A percentile compares a stretch with the other conserved stretches of the same genome.
Conservation (phyloP, 768 basidiomycete genomes). For the Boletus edulis region DNA sequence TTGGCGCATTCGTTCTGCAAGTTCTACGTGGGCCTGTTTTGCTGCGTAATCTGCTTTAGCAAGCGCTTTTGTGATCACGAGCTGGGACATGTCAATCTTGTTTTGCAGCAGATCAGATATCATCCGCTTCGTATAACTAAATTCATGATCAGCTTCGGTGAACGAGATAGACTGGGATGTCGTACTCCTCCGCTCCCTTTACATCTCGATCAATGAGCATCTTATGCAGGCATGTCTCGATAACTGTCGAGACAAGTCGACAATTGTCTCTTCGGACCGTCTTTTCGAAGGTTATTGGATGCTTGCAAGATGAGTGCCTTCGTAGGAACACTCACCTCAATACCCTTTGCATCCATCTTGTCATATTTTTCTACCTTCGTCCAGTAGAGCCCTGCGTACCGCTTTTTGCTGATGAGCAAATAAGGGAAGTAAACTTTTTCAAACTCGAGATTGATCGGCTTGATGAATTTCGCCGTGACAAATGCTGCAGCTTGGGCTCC, state of each 20-base stretch:
- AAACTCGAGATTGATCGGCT: slow-evolving; percentile 98
- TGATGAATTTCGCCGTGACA: slow-evolving; percentile 87
- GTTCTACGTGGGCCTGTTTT: slow-evolving; percentile 95
- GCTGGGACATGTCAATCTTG: slow-evolving; percentile 97
- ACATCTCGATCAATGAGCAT: slow-evolving; percentile 97
- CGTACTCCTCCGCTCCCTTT: slow-evolving; percentile 87
- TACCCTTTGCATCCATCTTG: slow-evolving; percentile 99
- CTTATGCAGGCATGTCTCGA: slow-evolving; percentile 93
- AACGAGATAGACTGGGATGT: slow-evolving; percentile 7
- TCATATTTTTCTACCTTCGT: slow-evolving; percentile 93
- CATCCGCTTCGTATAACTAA: slow-evolving; percentile 87
- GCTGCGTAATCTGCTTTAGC: slow-evolving; percentile 90
- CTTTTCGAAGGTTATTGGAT: slow-evolving; percentile 37
- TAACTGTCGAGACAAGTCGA: slow-evolving; percentile 93
- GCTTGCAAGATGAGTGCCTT: neutral
- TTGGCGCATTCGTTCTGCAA: slow-evolving; percentile 93
- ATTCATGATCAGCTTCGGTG: slow-evolving; percentile 15
- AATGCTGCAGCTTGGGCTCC: slow-evolving; percentile 91
- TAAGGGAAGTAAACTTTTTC: slow-evolving; percentile 99
- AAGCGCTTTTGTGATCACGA: slow-evolving; percentile 97
- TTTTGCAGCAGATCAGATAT: slow-evolving; percentile 95
- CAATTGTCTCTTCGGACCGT: slow-evolving; percentile 99
- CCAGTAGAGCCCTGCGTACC: slow-evolving; percentile 99
- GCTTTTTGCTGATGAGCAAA: slow-evolving; percentile 96
- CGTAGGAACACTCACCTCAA: slow-evolving; percentile 63